Evolutionary conservation across 1,139 yeast genomes (phyloP), one percentile per base, ranked within the genome.

Genomic region (Taphrina flavorubra): DNA sequence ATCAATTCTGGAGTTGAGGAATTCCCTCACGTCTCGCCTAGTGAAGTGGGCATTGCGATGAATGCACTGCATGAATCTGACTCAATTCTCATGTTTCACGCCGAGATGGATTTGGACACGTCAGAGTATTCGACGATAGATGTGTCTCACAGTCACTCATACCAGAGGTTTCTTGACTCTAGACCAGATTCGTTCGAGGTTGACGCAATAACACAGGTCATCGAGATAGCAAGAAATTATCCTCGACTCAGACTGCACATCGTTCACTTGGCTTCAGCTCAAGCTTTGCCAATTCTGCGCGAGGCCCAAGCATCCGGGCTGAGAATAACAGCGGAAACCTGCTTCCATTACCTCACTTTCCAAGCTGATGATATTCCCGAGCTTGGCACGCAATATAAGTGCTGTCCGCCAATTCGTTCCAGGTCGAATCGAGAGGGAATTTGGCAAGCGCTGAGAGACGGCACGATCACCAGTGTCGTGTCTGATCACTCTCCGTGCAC

Each of bases 151-250:
- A 80, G 78, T 25, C 84, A 85, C 1, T 81, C 74, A 70, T 82
- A 80, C 70, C 85, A 82, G 70, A 79, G 83, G 0, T 63, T 63
- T 13, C 57, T 63, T 20, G 76, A 81, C 20, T 81, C 84, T 2
- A 77, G 85, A 65, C 85, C 85, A 2, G 73, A 78, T 1, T 77
- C 79, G 16, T 82, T 83, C 14, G 85, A 83, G 74, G 84, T 81
- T 60, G 85, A 82, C 71, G 85, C 85, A 0, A 80, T 84, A 11
- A 81, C 81, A 72, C 77, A 84, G 59, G 85, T 82, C 1, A 82
- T 82, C 62, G 75, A 81, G 3, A 72, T 82, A 16, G 78, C 83
- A 7, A 78, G 79, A 70, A 74, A 80, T 56, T 78, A 81, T 76
- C 81, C 81, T 65, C 78, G 80, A 14, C 84, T 84, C 5, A 79